A percentile compares a stretch with the other conserved stretches of the same genome.
Evolutionary conservation across 495 filamentous ascomycete species (phyloP).

Genomic region (Aspergillus taichungensis): DNA sequence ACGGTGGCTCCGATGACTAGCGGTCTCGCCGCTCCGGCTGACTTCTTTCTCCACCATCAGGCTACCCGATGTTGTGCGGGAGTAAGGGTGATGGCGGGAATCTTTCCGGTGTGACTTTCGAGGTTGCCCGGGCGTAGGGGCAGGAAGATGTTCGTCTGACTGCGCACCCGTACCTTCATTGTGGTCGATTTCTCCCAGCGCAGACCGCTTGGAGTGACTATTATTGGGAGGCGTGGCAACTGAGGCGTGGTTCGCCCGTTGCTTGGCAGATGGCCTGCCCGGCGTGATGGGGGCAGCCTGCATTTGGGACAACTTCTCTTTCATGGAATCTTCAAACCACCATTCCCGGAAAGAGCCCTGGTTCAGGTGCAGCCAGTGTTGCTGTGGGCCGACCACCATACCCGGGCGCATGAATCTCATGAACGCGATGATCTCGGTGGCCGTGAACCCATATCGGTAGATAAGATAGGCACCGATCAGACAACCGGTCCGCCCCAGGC

Average conservation of each 20-base stretch:
- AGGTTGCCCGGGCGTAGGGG: constrained; percentile 92
- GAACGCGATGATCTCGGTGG: constrained; percentile 95
- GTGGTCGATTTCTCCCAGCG: constrained; percentile 81
- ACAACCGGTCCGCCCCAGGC: constrained; percentile 91
- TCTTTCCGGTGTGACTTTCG: constrained; percentile 71
- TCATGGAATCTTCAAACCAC: constrained; percentile 90
- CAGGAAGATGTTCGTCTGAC: constrained; percentile 76
- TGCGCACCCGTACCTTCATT: constrained; percentile 55
- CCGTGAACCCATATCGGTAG: constrained; percentile 96
- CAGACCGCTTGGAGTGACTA: constrained; percentile 62
- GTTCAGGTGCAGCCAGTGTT: constrained; percentile 98
- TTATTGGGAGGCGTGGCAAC: constrained; percentile 78
- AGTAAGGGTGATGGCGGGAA: constrained; percentile 45
- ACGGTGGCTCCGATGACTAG: constrained; percentile 25
- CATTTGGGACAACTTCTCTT: constrained; percentile 48
- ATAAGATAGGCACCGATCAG: constrained; percentile 96
- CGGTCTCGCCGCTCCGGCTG: constrained; percentile 32
- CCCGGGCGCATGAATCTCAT: constrained; percentile 99
- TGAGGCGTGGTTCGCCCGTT: constrained; percentile 48
- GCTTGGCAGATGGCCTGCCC: constrained; percentile 50
- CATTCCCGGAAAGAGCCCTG: constrained; percentile 94
- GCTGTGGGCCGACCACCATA: constrained; percentile 99
- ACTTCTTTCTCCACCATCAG: constrained; percentile 27
- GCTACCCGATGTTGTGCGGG: constrained; percentile 36
- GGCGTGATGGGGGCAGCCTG: constrained; percentile 65